Conservation (phyloP, 768 basidiomycete genomes). For the Amylocystis lapponica region DNA sequence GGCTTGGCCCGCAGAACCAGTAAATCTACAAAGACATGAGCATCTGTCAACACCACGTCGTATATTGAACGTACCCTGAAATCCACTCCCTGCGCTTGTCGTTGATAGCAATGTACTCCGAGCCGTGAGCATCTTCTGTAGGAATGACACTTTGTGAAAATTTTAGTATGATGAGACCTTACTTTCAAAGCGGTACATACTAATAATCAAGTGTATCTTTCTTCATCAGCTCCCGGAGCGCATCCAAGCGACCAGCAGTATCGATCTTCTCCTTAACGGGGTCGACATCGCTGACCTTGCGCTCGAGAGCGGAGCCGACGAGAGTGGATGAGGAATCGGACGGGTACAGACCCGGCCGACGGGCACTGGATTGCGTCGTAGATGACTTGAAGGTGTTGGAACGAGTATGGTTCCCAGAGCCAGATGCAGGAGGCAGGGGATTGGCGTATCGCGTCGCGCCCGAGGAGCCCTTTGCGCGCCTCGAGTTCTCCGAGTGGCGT, state of each 20-base stretch:
- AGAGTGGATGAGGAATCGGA: slow-evolving; percentile 68
- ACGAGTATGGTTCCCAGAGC: slow-evolving; percentile 6
- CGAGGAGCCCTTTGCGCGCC: slow-evolving; percentile 6
- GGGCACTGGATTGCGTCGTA: slow-evolving; percentile 12
- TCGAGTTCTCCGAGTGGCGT: slow-evolving; percentile 2
- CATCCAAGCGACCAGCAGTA: slow-evolving; percentile 53
- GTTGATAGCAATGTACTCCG: slow-evolving; percentile 71
- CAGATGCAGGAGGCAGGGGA: slow-evolving; percentile 5
- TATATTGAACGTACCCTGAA: slow-evolving; percentile 50
- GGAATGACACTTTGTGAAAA: slow-evolving; percentile 64
- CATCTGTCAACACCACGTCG: background rate
- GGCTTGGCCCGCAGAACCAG: slow-evolving; percentile 65
- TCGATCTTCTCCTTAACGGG: slow-evolving; percentile 48
- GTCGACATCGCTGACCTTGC: slow-evolving; percentile 62
- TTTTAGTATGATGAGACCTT: background rate
- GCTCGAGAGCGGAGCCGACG: slow-evolving; percentile 66
- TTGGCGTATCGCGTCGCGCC: slow-evolving; percentile 1
- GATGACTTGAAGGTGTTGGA: slow-evolving; percentile 18
- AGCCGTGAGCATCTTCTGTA: slow-evolving; percentile 76
- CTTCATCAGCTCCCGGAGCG: slow-evolving; percentile 58
- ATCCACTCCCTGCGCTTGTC: slow-evolving; percentile 79
- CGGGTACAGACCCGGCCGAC: slow-evolving; percentile 38
- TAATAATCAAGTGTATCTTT: slow-evolving; percentile 72
- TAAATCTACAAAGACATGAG: slow-evolving; percentile 36
- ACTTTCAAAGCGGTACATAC: slow-evolving; percentile 36